Conservation (phyloP, 768 basidiomycete genomes). For the Russula vinacea region DNA sequence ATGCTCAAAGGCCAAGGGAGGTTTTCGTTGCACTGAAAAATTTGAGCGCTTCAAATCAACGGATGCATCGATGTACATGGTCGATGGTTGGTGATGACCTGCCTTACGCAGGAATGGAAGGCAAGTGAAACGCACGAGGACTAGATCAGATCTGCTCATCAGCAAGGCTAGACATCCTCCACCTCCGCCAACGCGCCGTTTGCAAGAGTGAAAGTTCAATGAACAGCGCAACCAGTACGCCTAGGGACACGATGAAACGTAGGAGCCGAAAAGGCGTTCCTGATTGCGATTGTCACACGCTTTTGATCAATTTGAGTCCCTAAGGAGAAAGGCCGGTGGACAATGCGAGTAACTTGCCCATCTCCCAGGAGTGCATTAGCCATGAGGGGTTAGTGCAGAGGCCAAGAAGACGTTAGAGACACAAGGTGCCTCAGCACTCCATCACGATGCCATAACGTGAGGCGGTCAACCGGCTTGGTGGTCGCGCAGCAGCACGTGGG, state of each 20-base stretch:
- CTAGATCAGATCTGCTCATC: neutral
- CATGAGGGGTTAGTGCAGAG: neutral
- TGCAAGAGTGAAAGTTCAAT: neutral
- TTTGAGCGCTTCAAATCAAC: neutral
- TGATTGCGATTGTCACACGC: no score
- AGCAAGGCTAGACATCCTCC: no score
- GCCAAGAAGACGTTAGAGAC: neutral
- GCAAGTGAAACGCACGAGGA: neutral
- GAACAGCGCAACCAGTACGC: neutral
- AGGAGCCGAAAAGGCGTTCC: neutral
- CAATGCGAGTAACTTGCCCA: neutral
- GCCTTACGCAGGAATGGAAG: neutral
- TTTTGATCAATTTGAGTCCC: neutral
- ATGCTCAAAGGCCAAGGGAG: neutral
- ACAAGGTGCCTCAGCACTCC: constrained; percentile 1
- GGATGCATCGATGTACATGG: neutral
- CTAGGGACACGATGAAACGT: neutral
- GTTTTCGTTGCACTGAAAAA: neutral
- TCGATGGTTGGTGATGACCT: neutral
- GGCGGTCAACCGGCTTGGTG: neutral
- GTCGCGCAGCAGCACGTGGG: neutral
- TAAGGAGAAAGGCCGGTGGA: neutral
- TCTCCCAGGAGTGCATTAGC: neutral
- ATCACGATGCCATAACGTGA: neutral
- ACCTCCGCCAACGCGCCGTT: neutral